Conservation (phyloP, 2,329 filamentous ascomycete species). For the Fusarium azukiicola region DNA sequence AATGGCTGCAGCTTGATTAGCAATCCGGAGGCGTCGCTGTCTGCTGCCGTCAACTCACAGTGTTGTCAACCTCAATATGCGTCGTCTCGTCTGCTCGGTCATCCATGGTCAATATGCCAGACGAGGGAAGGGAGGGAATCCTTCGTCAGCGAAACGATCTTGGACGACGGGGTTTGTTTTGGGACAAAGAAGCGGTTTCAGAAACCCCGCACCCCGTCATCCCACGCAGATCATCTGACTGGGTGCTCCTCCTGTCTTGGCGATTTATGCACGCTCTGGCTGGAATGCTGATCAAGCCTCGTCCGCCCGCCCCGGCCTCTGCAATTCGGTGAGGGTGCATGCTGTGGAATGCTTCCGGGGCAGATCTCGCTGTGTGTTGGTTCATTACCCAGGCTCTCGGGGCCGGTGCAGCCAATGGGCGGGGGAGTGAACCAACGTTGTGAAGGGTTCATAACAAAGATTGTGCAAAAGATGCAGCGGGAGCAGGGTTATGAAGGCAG, state of each 20-base stretch:
- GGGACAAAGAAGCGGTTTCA: constrained; percentile 13
- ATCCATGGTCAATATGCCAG: background rate
- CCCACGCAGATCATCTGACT: constrained; percentile 12
- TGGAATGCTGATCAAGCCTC: constrained; percentile 6
- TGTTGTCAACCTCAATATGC: constrained; percentile 16
- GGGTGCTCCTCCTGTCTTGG: background rate
- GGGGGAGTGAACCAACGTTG: background rate
- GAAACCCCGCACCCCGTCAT: constrained; percentile 14
- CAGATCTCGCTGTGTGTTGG: background rate
- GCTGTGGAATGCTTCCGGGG: background rate
- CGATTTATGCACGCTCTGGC: constrained; percentile 12
- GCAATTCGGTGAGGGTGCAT: background rate
- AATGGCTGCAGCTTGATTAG: constrained; percentile 18
- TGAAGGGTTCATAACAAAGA: background rate
- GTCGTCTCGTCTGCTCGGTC: background rate
- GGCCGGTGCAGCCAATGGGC: background rate
- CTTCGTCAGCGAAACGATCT: constrained; percentile 1
- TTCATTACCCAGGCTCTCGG: constrained; percentile 11
- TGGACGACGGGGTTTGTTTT: background rate
- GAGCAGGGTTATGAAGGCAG: background rate
- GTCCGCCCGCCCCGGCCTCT: background rate
- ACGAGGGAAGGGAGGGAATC: background rate
- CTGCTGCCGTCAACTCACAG: background rate
- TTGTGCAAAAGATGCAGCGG: background rate
- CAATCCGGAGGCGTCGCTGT: background rate